Conservation (phyloP, 2,329 filamentous ascomycete genomes). For the Dothideomycetidae sp. region DNA sequence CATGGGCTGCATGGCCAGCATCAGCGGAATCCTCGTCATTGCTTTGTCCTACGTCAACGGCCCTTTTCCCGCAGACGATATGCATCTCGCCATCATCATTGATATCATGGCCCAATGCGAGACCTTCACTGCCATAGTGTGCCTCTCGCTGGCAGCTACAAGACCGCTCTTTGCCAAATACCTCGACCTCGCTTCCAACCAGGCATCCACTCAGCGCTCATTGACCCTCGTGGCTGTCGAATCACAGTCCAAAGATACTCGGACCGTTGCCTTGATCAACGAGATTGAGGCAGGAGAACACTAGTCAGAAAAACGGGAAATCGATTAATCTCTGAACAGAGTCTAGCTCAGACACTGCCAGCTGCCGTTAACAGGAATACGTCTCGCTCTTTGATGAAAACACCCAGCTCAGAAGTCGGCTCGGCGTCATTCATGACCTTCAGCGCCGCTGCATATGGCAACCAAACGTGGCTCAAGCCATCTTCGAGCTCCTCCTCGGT, state of each 20-base stretch:
- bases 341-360: too few species aligned
- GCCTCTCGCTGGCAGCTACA: constrained; percentile 3
- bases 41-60: not conserved
- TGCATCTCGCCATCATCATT: not conserved
- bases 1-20: constrained; percentile 22
- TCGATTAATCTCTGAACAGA: too few species aligned
- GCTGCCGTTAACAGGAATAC: too few species aligned
- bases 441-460: not conserved
- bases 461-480: not conserved
- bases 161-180: constrained; percentile 2
- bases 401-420: not conserved
- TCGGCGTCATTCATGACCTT: not conserved
- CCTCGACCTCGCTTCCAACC: not conserved
- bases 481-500: not conserved
- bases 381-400: too few species aligned
- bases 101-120: constrained; percentile 5
- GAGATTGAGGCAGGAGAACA: too few species aligned
- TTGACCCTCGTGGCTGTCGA: too few species aligned
- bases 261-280: too few species aligned
- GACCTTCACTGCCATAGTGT: constrained; percentile 6
- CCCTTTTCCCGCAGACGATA: not conserved
- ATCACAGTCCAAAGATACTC: too few species aligned
- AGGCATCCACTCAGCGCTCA: too few species aligned
- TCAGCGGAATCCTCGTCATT: constrained; percentile 14
- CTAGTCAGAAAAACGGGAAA: too few species aligned